These are phyloP conservation scores for Claviceps fusiformis DNA, from an alignment of 2,329 filamentous ascomycete genomes.

Conservation along the genomic window DNA sequence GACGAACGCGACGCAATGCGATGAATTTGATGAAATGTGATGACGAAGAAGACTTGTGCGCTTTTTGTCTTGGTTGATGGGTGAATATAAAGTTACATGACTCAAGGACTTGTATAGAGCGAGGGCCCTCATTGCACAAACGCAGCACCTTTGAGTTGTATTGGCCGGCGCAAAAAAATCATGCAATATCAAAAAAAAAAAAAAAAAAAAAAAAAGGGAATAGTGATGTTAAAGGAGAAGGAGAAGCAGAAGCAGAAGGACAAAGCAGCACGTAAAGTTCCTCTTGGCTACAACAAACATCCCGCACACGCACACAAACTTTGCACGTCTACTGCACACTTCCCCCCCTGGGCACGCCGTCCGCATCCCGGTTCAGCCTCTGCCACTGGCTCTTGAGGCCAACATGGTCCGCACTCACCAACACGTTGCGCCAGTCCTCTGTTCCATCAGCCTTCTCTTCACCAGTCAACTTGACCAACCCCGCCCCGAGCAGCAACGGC, in stretches of 20 bases:
- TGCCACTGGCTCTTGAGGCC: constrained; percentile 21
- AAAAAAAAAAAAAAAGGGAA: background rate
- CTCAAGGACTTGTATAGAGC: too few species aligned
- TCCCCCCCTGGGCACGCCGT: constrained; percentile 6
- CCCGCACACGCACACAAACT: background rate
- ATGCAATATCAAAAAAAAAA: too few species aligned
- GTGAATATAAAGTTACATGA: too few species aligned
- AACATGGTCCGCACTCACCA: constrained; percentile 20
- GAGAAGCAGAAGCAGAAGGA: background rate
- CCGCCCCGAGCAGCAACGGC: constrained; percentile 22
- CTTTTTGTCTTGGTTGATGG: too few species aligned
- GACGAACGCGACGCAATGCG: too few species aligned
- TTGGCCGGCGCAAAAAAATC: too few species aligned
- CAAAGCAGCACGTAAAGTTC: background rate
- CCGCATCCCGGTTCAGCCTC: constrained; percentile 16
- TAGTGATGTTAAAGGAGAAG: background rate
- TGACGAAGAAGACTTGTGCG: too few species aligned
- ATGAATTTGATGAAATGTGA: too few species aligned
- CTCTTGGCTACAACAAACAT: too few species aligned
- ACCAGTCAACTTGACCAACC: constrained; percentile 12
- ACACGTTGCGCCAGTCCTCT: constrained; percentile 17
- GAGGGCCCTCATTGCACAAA: background rate
- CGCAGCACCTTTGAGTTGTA: too few species aligned
- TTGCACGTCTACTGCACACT: background rate
- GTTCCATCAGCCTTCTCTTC: constrained; percentile 6